These are phyloP conservation scores for Trypanosomatidae sp. DNA, from an alignment of 208 protist species.

Conservation along the genomic window DNA sequence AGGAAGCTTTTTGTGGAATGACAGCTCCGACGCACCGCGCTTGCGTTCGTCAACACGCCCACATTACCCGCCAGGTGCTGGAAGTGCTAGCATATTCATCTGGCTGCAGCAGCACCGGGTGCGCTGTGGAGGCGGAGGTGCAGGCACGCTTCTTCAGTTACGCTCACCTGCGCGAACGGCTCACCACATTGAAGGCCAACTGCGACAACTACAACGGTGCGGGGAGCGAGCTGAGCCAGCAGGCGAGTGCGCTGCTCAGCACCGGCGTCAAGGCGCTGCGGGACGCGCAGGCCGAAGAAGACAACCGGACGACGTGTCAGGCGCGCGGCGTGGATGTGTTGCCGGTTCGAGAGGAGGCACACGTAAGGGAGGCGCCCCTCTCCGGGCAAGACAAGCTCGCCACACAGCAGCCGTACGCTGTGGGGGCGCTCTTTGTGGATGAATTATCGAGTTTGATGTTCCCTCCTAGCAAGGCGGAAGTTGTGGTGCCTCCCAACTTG, in stretches of 20 bases:
- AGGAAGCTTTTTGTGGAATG: constrained; percentile 38
- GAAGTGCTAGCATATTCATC: neutral
- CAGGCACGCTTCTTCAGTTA: constrained; percentile 29
- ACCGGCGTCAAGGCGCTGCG: constrained; percentile 37
- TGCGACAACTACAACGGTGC: constrained; percentile 59
- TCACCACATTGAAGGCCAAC: constrained; percentile 55
- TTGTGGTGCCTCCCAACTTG: constrained; percentile 13
- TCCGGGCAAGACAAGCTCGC: neutral
- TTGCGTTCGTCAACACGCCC: neutral
- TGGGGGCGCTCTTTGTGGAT: constrained; percentile 3
- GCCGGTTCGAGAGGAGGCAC: neutral
- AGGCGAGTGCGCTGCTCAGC: constrained; percentile 40
- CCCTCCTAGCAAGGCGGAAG: constrained; percentile 12
- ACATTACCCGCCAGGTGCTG: neutral
- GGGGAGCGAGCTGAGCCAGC: constrained; percentile 31
- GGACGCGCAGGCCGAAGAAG: constrained; percentile 52
- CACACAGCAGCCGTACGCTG: neutral
- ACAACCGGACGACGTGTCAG: constrained; percentile 3
- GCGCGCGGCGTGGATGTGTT: neutral
- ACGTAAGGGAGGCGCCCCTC: neutral
- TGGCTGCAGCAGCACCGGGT: neutral
- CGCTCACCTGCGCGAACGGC: constrained; percentile 40
- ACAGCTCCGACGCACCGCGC: constrained; percentile 10
- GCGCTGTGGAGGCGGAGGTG: constrained; percentile 5
- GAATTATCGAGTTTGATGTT: constrained; percentile 34